phyloP scores from a whole-genome alignment of 2,329 filamentous ascomycete genomes.

The Chalara sp. region DNA sequence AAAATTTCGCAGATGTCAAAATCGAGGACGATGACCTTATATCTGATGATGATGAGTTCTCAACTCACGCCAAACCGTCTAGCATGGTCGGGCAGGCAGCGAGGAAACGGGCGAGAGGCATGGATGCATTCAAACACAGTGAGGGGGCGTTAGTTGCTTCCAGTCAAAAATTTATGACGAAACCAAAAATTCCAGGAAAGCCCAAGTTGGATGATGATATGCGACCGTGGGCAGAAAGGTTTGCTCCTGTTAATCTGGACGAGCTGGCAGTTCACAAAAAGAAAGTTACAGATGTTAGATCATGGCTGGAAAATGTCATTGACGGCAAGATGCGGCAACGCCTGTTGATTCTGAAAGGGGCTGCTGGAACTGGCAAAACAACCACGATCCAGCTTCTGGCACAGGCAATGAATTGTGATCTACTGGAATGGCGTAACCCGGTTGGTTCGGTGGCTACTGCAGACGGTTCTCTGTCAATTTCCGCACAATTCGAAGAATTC shows the following conservation, averaged over 20 bases:
- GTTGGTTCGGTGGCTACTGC: slow-evolving; percentile 48
- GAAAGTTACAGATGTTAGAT: slow-evolving; percentile 80
- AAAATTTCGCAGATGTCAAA: slow-evolving; percentile 30
- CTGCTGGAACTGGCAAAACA: slow-evolving; percentile 89
- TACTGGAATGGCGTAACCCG: slow-evolving; percentile 90
- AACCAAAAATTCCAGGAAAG: slow-evolving; percentile 27
- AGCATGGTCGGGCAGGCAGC: slow-evolving; percentile 52
- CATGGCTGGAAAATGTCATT: slow-evolving; percentile 74
- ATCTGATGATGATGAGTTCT: slow-evolving; percentile 53
- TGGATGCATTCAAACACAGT: slow-evolving; percentile 20
- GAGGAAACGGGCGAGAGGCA: slow-evolving; percentile 43
- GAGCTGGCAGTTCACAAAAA: slow-evolving; percentile 93
- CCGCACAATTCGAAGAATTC: slow-evolving; percentile 88
- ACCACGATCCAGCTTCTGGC: slow-evolving; percentile 76
- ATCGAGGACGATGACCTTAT: slow-evolving; percentile 31
- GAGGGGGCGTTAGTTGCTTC: slow-evolving; percentile 22
- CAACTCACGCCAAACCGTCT: slow-evolving; percentile 41
- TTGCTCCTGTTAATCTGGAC: slow-evolving; percentile 65
- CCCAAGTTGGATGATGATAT: slow-evolving; percentile 42
- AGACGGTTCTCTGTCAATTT: slow-evolving; percentile 61
- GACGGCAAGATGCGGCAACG: slow-evolving; percentile 59
- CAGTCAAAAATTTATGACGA: slow-evolving; percentile 46
- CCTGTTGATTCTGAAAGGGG: slow-evolving; percentile 78
- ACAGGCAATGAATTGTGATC: slow-evolving; percentile 65
- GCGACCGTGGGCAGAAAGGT: slow-evolving; percentile 83